phyloP scores from a whole-genome alignment of 1,139 yeast genomes.

The Nakaseomyces nivariensis region DNA sequence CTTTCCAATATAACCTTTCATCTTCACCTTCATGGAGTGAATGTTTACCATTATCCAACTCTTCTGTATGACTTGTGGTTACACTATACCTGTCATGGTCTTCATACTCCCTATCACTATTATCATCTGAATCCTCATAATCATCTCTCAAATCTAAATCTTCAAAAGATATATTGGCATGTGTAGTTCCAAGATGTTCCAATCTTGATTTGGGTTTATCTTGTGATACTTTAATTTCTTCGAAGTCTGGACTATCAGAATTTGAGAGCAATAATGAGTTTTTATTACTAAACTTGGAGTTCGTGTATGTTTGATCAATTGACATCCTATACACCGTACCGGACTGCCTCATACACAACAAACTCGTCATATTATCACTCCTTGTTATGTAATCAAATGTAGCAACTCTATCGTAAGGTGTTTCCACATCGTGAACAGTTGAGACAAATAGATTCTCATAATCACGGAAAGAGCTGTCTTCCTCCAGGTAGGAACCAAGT shows the following conservation, averaged over 20 bases:
- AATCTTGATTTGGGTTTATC: constrained; percentile 32
- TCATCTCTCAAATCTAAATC: constrained; percentile 26
- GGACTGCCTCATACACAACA: constrained; percentile 82
- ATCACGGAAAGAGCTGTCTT: constrained; percentile 11
- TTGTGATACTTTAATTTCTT: constrained; percentile 25
- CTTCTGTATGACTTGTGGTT: constrained; percentile 8
- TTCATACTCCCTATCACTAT: constrained; percentile 12
- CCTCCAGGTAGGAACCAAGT: constrained; percentile 38
- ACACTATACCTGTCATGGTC: constrained; percentile 26
- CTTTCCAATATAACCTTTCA: constrained; percentile 22
- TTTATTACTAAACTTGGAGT: constrained; percentile 55
- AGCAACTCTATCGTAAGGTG: constrained; percentile 71
- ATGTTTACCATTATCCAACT: constrained; percentile 15
- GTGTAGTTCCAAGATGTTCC: constrained; percentile 14
- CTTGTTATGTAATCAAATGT: constrained; percentile 78
- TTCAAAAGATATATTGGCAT: constrained; percentile 25
- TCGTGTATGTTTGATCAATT: constrained; percentile 56
- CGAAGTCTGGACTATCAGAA: constrained; percentile 35
- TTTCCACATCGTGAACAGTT: constrained; percentile 62
- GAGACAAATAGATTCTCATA: constrained; percentile 60
- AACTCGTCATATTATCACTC: constrained; percentile 34
- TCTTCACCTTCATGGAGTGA: constrained; percentile 16
- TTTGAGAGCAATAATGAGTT: constrained; percentile 66
- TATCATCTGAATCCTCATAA: constrained; percentile 12
- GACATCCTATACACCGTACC: constrained; percentile 81